These are phyloP conservation scores for Lasiosphaeriaceae sp. DNA, from an alignment of 495 filamentous ascomycete species.

Conservation along the genomic window DNA sequence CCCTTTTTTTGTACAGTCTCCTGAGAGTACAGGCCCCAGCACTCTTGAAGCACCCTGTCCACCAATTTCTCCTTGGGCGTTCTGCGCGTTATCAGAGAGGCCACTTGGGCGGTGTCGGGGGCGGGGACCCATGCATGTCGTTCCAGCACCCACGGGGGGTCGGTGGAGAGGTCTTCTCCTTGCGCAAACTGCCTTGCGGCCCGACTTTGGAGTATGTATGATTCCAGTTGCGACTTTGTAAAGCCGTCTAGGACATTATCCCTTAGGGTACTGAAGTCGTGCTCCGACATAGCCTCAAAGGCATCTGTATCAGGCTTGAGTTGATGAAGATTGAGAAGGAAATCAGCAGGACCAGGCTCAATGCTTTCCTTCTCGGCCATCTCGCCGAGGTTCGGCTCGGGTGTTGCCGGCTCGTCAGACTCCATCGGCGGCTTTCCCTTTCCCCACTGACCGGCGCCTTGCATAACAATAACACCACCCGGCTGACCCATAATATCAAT, in stretches of 20 bases:
- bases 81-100: constrained; percentile 21
- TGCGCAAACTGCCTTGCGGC: constrained; percentile 1
- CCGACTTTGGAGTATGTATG: constrained; percentile 29
- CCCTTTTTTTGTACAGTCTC: constrained; percentile 27
- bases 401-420: neutral
- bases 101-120: constrained; percentile 4
- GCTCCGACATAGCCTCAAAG: constrained; percentile 23
- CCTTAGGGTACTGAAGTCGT: constrained; percentile 38
- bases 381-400: neutral
- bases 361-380: constrained; percentile 24
- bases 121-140: constrained; percentile 31
- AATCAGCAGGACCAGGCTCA: constrained; percentile 22
- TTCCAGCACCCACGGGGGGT: constrained; percentile 26
- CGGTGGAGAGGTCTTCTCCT: neutral
- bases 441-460: constrained; percentile 2
- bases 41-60: constrained; percentile 35
- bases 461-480: constrained; percentile 38
- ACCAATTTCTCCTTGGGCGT: constrained; percentile 33
- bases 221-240: constrained; percentile 34
- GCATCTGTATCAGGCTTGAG: constrained; percentile 32
- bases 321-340: constrained; percentile 39
- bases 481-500: constrained; percentile 23
- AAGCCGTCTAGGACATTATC: constrained; percentile 38
- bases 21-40: constrained; percentile 35
- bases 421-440: neutral